Percentiles rank a stretch among this genome's conserved stretches.
phyloP scores from a whole-genome alignment of 768 basidiomycete species.

The Boletus barrowsii region DNA sequence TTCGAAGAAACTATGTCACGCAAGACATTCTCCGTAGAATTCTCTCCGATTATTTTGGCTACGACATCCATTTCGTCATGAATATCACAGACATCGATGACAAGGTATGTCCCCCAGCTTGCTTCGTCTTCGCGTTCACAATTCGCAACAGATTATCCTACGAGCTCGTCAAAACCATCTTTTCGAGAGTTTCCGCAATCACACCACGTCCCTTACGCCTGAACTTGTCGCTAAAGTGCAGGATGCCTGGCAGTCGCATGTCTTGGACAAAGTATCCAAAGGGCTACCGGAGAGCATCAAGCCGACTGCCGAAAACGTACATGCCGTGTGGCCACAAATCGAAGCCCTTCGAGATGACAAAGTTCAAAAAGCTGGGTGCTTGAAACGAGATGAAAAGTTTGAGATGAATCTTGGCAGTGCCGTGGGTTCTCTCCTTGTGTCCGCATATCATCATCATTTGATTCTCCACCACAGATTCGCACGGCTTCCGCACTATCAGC shows the following conservation, averaged over 20 bases:
- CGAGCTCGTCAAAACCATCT: conserved; percentile 83
- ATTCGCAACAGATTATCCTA: conserved; percentile 75
- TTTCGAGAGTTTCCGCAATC: conserved; percentile 55
- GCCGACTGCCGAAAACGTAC: conserved; percentile 48
- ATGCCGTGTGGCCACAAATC: conserved; percentile 54
- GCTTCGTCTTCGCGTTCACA: background rate
- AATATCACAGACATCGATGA: conserved; percentile 99
- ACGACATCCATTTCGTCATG: conserved; percentile 98
- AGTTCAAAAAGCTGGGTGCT: conserved; percentile 66
- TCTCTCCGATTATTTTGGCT: conserved; percentile 93
- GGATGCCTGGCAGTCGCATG: conserved; percentile 64
- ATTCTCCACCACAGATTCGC: conserved; percentile 38
- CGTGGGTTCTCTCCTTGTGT: conserved; percentile 42
- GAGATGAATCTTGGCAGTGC: conserved; percentile 82
- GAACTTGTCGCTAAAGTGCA: conserved; percentile 55
- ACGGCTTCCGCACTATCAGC: conserved; percentile 50
- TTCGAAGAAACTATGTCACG: conserved; percentile 74
- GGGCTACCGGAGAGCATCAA: conserved; percentile 53
- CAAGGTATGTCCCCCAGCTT: conserved; percentile 59
- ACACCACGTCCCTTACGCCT: conserved; percentile 52
- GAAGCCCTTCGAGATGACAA: conserved; percentile 47
- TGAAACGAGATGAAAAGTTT: conserved; percentile 87
- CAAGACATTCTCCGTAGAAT: conserved; percentile 52
- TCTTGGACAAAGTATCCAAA: conserved; percentile 60
- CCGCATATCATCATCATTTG: conserved; percentile 7